Percentiles rank a stretch among this genome's conserved stretches.
Evolutionary conservation across 1,284 basidiomycete genomes (phyloP).

Genomic region (Neolentinus lepideus): DNA sequence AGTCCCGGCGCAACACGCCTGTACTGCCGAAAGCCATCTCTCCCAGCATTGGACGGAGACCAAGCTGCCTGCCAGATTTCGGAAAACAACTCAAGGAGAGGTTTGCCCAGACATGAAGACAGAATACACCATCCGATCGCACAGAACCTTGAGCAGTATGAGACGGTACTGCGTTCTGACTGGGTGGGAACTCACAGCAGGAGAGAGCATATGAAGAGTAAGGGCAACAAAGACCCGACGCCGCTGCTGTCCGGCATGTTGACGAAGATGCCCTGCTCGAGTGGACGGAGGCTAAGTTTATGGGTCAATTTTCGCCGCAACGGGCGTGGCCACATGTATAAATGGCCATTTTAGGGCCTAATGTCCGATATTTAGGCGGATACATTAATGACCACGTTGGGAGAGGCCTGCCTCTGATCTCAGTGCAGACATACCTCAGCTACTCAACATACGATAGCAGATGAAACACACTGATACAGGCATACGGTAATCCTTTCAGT

Average conservation of each 20-base stretch:
- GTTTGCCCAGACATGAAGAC: conserved; percentile 55
- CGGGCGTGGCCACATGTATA: no score
- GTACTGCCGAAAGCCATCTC: conserved; percentile 15
- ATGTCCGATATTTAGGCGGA: no score
- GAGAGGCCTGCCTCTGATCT: no score
- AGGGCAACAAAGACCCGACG: neutral
- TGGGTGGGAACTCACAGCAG: neutral
- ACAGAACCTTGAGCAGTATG: neutral
- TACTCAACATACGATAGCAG: no score
- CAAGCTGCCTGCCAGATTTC: conserved; percentile 36
- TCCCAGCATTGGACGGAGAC: conserved; percentile 22
- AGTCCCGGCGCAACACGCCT: conserved; percentile 28
- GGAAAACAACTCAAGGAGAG: conserved; percentile 33
- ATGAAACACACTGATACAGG: no score
- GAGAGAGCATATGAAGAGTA: conserved; percentile 2
- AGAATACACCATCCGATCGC: conserved; percentile 48
- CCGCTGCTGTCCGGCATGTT: neutral
- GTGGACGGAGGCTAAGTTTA: neutral
- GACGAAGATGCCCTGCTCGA: neutral
- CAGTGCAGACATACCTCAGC: no score
- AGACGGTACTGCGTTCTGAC: neutral
- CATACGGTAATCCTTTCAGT: no score
- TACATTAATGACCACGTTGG: no score
- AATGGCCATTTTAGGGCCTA: no score
- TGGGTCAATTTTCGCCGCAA: no score